Base-by-base conservation (phyloP, 2,329 filamentous ascomycete genomes). In the Aspergillus quadricinctus region DNA sequence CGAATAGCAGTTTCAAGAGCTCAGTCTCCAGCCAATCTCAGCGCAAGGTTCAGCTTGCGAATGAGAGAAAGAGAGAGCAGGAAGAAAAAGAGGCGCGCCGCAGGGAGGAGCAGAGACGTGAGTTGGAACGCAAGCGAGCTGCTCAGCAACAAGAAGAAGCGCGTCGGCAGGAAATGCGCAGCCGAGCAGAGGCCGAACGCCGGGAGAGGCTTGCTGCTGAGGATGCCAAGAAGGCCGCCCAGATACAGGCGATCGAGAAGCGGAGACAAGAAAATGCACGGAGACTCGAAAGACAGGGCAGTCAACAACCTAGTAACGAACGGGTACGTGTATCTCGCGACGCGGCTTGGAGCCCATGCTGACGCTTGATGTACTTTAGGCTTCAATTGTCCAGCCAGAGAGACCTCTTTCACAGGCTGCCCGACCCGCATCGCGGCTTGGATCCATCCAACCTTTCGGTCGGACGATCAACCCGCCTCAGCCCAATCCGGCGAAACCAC, bases 31-130 rank as follows among this genome's bases (percentile, higher is more conserved):
- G 74, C 31, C 80, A 78, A n/a, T 79, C 82, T 2, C 85, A 87
- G 52, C 83, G 86, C 0, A 90, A 88, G 69, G 88, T 89, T 1
- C 77, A 92, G 23, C 85, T 92, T 53, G 80, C 88, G 49, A 90
- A 88, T 2, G 88, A 90, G 41, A 88, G 86, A 67, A 92, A 92
- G 73, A 93, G 88, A 69, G 91, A 96, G 70, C 88, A 84, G 69
- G 92, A 96, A 65, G 90, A 95, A 69, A 85, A 86, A 49, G 89
- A 92, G 61, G 84, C 85, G 14, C 87, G 92, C 66, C 85, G 87
- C 50, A 93, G 90, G 67, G 86, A 87, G 8, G 89, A 95, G 21
- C 86, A 88, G 40, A 96, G 95, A 74, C 83, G 86, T 17, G 90
- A 95, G 65, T 77, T 89, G 35, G 91, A 96, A 69, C 86, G 88